Conservation (phyloP, 352 stramenopile genomes). For the Globisporangium paroecandrum region DNA sequence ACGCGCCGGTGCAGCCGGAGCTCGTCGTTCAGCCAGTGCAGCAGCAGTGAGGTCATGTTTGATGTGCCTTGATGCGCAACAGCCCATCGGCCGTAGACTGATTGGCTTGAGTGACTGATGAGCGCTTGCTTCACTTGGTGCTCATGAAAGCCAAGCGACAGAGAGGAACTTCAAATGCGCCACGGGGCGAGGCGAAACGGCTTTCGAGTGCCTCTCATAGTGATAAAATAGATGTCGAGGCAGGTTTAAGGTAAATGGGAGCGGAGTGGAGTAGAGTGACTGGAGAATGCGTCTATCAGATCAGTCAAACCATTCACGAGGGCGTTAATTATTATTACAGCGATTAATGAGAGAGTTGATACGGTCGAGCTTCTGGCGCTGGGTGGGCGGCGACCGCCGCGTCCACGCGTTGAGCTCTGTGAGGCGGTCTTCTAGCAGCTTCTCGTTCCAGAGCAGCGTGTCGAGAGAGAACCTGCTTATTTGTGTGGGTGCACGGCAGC, state of each 20-base stretch:
- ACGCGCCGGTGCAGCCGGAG: conserved; percentile 46
- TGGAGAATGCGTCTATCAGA: neutral
- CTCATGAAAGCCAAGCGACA: neutral
- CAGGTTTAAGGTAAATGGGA: neutral
- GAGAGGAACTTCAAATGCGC: neutral
- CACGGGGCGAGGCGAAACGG: conserved; percentile 1
- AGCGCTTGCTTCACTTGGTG: neutral
- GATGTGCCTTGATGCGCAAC: neutral
- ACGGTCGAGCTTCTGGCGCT: conserved; percentile 56
- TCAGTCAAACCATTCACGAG: neutral
- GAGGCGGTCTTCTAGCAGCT: conserved; percentile 60
- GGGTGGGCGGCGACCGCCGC: conserved; percentile 40
- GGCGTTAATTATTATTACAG: conserved; percentile 30
- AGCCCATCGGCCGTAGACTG: neutral
- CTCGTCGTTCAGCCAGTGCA: conserved; percentile 70
- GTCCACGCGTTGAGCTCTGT: conserved; percentile 66
- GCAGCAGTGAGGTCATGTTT: conserved; percentile 52
- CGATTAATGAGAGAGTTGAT: conserved; percentile 70
- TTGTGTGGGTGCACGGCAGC: neutral
- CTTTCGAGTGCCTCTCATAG: neutral
- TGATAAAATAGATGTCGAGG: neutral
- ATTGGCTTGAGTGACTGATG: neutral
- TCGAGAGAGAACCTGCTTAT: conserved; percentile 60
- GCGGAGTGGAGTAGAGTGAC: neutral
- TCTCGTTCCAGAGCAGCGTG: conserved; percentile 64